Evolutionary conservation across 768 basidiomycete genomes (phyloP), one percentile per base, ranked within the genome.

Genomic region (Suillus bovinus): DNA sequence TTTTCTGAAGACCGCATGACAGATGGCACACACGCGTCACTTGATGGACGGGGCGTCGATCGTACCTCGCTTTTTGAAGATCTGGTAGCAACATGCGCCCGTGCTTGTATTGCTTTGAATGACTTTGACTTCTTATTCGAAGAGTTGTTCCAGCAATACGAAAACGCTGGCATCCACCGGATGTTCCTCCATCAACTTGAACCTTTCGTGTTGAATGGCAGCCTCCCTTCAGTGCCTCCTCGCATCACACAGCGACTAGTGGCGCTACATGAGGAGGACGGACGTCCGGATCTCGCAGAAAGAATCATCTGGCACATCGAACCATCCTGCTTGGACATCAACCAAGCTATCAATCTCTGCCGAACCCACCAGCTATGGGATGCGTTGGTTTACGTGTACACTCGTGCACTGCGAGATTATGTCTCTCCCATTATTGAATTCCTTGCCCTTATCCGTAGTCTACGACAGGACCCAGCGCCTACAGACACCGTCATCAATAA

Each of bases 231-330:
- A 52, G 84, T 96, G 5, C 95, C 97, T 14, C 94, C 96, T 10
- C 86, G 88, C 39, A 88, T 99, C 62, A 91, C 93, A 6, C 94
- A 99, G 73, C 82, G 85, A 60, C 78, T 99, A 29, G 83, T 99
- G 56, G 83, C 84, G 1, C 76, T 92, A 47, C 92, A 97, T 68
- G 91, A 89, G 52, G 84, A 86, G 36, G 82, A 86, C 49, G 80
- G 79, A 14, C 84, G 87, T 39, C 86, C 89, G 9, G 90, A 92
- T 55, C 80, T 86, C 4, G 92, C 90, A 1, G 96, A 99, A 73
- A 85, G 86, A 34, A 80, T 98, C 61, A 96, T 99, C 60, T 98
- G 95, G 94, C 93, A 96, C 71, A 93, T 98, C 66, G 93, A 97
- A 67, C 94, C 96, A 1, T 77, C 84, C 2, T 93, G 89, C 67